Percentiles rank a stretch among this genome's conserved stretches.
phyloP scores from a whole-genome alignment of 768 basidiomycete species.

The Lentinula sp. region DNA sequence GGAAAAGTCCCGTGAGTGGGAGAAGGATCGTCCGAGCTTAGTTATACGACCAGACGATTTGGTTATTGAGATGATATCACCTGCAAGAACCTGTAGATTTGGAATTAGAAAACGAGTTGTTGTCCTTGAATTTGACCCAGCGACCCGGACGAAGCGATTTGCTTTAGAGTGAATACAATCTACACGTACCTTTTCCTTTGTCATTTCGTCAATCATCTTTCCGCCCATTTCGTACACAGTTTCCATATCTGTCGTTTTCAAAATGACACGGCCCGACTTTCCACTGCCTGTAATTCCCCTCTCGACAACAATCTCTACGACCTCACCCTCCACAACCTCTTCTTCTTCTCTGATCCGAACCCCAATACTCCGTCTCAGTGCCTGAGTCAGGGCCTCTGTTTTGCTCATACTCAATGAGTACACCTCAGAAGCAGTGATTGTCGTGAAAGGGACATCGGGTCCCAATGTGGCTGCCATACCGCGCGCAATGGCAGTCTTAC shows the following conservation, averaged over 20 bases:
- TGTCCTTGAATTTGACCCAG: too few species aligned
- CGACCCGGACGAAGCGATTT: too few species aligned
- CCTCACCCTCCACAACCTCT: constrained; percentile 96
- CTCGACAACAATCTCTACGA: constrained; percentile 98
- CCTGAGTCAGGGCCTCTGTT: constrained; percentile 96
- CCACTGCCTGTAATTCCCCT: constrained; percentile 94
- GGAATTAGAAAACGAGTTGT: not conserved
- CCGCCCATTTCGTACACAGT: constrained; percentile 97
- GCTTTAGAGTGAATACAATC: not conserved
- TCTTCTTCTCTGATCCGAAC: constrained; percentile 97
- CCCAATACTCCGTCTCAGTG: constrained; percentile 92
- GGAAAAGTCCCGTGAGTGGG: constrained; percentile 81
- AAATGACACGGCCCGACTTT: constrained; percentile 94
- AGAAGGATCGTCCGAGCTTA: constrained; percentile 94
- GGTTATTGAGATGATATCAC: constrained; percentile 95
- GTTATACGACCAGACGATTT: constrained; percentile 96
- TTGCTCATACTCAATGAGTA: constrained; percentile 98
- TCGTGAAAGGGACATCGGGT: constrained; percentile 93
- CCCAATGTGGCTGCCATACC: constrained; percentile 97
- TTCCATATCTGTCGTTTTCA: constrained; percentile 99
- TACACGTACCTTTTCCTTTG: constrained; percentile 73
- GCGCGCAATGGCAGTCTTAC: constrained; percentile 98
- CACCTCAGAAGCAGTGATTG: constrained; percentile 96
- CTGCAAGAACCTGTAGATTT: constrained; percentile 57
- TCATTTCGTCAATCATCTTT: constrained; percentile 98